Conservation (phyloP, 2,329 filamentous ascomycete genomes). For the Tolypocladium nubicola region DNA sequence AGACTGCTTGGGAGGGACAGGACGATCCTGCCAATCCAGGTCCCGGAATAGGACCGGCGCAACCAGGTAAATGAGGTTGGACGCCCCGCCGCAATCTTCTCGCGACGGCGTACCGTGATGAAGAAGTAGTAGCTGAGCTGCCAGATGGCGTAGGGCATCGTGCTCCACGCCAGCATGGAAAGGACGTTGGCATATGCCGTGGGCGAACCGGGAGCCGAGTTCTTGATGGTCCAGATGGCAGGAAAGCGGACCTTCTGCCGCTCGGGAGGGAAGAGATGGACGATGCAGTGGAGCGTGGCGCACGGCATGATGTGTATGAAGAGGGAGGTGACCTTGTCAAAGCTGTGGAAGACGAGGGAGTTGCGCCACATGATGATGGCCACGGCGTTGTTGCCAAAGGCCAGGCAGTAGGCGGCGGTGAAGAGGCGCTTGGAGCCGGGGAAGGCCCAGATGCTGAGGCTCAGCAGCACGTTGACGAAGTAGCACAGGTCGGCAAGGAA, state of each 20-base stretch:
- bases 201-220: slow-evolving; percentile 54
- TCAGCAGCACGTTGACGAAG: slow-evolving; percentile 83
- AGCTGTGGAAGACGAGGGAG: slow-evolving; percentile 93
- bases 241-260: slow-evolving; percentile 65
- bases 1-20: slow-evolving; percentile 62
- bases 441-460: slow-evolving; percentile 82
- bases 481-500: slow-evolving; percentile 97
- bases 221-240: slow-evolving; percentile 73
- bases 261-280: slow-evolving; percentile 64
- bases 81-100: slow-evolving; percentile 90
- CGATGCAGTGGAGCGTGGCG: slow-evolving; percentile 81
- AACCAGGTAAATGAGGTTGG: slow-evolving; percentile 98
- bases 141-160: slow-evolving; percentile 86
- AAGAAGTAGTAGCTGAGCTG: slow-evolving; percentile 88
- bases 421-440: slow-evolving; percentile 84
- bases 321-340: slow-evolving; percentile 96
- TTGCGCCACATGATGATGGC: slow-evolving; percentile 99
- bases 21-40: slow-evolving; percentile 79
- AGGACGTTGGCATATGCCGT: slow-evolving; percentile 67
- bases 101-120: slow-evolving; percentile 87
- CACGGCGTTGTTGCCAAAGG: slow-evolving; percentile 92
- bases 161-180: slow-evolving; percentile 91
- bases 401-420: slow-evolving; percentile 83
- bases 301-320: slow-evolving; percentile 99
- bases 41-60: slow-evolving; percentile 79